phyloP scores from a whole-genome alignment of 768 basidiomycete genomes.

The Suillus americanus region DNA sequence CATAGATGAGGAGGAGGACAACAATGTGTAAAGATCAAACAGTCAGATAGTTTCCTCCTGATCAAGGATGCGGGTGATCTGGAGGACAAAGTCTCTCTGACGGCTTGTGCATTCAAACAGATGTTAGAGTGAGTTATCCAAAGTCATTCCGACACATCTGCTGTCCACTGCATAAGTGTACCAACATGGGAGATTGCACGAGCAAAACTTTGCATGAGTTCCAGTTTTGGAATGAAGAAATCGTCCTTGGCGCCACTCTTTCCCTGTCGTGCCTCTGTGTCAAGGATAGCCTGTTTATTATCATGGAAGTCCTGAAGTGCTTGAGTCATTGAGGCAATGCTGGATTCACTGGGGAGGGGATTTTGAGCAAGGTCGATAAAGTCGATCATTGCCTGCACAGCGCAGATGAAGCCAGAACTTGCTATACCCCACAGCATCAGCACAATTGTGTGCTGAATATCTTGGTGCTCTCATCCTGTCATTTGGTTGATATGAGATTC shows the following conservation, averaged over 20 bases:
- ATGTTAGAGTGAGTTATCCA: constrained; percentile 29
- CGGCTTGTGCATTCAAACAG: constrained; percentile 26
- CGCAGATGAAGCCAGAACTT: constrained; percentile 26
- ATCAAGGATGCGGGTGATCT: constrained; percentile 19
- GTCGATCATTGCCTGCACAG: constrained; percentile 35
- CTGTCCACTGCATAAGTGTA: constrained; percentile 25
- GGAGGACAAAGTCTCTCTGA: constrained; percentile 19
- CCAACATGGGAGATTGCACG: constrained; percentile 16
- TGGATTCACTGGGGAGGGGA: constrained; percentile 15
- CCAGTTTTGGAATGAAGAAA: constrained; percentile 26
- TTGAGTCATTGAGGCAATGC: background rate
- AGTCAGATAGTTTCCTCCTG: constrained; percentile 9
- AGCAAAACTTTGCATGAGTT: constrained; percentile 14
- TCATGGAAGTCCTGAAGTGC: constrained; percentile 1
- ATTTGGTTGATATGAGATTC: constrained; percentile 42
- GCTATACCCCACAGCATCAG: constrained; percentile 33
- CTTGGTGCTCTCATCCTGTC: constrained; percentile 38
- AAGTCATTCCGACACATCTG: constrained; percentile 26
- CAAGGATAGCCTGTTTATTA: constrained; percentile 1
- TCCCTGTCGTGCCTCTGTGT: background rate
- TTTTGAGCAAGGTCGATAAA: constrained; percentile 23
- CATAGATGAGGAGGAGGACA: background rate
- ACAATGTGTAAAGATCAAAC: constrained; percentile 6
- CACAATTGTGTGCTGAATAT: constrained; percentile 37
- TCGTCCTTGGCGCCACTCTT: constrained; percentile 15